These are phyloP conservation scores for Chimonanthus salicifolius DNA, from an alignment of 164 flowering plant genomes.

Conservation along the genomic window DNA sequence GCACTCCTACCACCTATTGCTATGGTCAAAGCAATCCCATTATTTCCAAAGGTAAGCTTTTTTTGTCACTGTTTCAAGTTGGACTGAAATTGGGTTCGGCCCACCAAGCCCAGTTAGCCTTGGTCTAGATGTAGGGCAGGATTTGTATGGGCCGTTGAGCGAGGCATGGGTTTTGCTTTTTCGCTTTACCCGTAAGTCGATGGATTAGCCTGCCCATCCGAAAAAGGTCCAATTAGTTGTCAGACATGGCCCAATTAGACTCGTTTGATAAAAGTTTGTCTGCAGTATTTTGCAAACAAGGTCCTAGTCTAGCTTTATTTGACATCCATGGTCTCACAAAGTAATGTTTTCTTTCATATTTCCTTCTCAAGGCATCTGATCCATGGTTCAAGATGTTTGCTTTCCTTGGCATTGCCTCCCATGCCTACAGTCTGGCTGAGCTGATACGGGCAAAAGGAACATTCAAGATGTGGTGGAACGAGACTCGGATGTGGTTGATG, in stretches of 20 bases:
- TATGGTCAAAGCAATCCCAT: slow-evolving; percentile 17
- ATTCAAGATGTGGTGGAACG: slow-evolving; percentile 44
- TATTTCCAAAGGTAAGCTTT: slow-evolving; percentile 24
- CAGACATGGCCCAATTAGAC: too few species aligned
- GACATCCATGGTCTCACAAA: background rate
- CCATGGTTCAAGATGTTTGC: slow-evolving; percentile 30
- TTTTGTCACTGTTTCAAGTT: too few species aligned
- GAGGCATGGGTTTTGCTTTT: too few species aligned
- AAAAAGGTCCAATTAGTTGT: too few species aligned
- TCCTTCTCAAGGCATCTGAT: slow-evolving; percentile 14
- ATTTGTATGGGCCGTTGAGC: too few species aligned
- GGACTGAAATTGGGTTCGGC: background rate
- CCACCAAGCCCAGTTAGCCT: too few species aligned
- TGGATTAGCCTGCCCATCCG: too few species aligned
- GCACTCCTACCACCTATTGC: slow-evolving; percentile 33
- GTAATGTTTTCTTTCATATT: background rate
- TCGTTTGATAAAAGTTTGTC: too few species aligned
- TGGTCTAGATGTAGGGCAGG: too few species aligned
- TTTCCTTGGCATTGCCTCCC: slow-evolving; percentile 25
- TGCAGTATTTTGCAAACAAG: too few species aligned
- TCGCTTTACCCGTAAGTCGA: too few species aligned
- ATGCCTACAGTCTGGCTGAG: slow-evolving; percentile 21
- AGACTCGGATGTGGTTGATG: slow-evolving; percentile 43
- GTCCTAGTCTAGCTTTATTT: too few species aligned
- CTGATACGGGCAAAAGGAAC: slow-evolving; percentile 24